These are phyloP conservation scores for Hordeum pubiflorum DNA, from an alignment of 202 grass and related monocot genomes.

Conservation along the genomic window DNA sequence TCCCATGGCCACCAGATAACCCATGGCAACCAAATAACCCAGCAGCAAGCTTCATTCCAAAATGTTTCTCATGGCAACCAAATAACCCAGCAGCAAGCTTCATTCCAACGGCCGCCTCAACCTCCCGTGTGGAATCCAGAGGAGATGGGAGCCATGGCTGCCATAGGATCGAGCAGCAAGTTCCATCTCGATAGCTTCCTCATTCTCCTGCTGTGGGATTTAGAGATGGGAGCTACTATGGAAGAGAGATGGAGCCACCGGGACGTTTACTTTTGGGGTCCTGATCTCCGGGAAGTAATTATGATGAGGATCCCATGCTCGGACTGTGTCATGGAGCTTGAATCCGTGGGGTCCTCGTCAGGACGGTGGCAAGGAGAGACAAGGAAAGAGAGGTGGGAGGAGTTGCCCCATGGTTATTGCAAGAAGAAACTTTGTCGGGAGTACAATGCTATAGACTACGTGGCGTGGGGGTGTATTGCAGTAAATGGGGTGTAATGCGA, in stretches of 20 bases:
- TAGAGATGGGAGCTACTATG: not conserved
- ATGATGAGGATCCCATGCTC: not conserved
- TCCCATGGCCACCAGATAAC: not conserved
- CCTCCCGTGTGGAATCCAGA: not conserved
- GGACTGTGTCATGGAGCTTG: not conserved
- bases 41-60: not conserved
- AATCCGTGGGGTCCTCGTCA: not conserved
- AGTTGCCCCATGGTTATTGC: not conserved
- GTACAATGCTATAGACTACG: not conserved
- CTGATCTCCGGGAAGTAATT: not conserved
- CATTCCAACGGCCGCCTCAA: not conserved
- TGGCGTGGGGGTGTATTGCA: not conserved
- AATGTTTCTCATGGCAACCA: no score
- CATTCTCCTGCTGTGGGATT: not conserved
- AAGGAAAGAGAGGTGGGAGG: not conserved
- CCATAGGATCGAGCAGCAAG: not conserved
- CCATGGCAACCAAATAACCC: not conserved
- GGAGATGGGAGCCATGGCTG: not conserved
- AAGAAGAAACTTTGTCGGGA: not conserved
- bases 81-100: not conserved
- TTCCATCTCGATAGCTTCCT: not conserved
- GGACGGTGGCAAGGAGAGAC: not conserved
- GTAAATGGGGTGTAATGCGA: not conserved
- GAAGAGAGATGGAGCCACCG: not conserved
- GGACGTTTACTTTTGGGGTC: no score